Base-by-base conservation (phyloP, 2,329 filamentous ascomycete genomes). In the Aspergillus flavus region DNA sequence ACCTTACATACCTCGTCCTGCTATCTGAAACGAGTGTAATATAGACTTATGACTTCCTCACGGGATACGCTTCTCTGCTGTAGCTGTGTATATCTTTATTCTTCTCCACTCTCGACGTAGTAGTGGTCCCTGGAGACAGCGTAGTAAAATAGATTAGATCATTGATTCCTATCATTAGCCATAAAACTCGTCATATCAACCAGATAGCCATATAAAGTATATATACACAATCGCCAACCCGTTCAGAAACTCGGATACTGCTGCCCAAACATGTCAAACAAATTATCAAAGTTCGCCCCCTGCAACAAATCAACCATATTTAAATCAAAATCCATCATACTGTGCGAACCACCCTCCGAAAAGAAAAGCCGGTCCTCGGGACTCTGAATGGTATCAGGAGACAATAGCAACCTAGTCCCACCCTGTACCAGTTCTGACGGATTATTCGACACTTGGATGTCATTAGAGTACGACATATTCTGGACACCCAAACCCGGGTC, bases 251-350 rank as follows among this genome's bases (percentile, higher is more conserved):
- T 72, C n/a, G 72, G 73, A 62, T 72, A 74, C 58, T 72, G 73
- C 61, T 75, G 72, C 12, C 71, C 71, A 43, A 75, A 71, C 32
- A 75, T 62, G 66, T 77, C 73, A 61, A 76, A 71, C 26, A 76
- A 50, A 34, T 69, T 70, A 61, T 76, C 72, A 55, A 75, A 75
- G 48, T 72, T 71, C n/a, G 69, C 72, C 26, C 71, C 73, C 28
- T 75, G 69, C 34, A 77, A 67, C 28, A 77, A 52, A 68, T 75
- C 73, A 10, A 69, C 74, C 71, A 73, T 76, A 34, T 71, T 74
- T 34, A 72, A 66, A 62, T 76, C 75, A 36, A 73, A 72, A 19
- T 70, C 70, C 63, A 52, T 61, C 60, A 58, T 28, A n/a, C 45
- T 61, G 3, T 54, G 45, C 19, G 56, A 39, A 5, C 32, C 30